These are phyloP conservation scores for Laguncularia racemosa DNA, from an alignment of 345 rosid genomes.

Conservation along the genomic window DNA sequence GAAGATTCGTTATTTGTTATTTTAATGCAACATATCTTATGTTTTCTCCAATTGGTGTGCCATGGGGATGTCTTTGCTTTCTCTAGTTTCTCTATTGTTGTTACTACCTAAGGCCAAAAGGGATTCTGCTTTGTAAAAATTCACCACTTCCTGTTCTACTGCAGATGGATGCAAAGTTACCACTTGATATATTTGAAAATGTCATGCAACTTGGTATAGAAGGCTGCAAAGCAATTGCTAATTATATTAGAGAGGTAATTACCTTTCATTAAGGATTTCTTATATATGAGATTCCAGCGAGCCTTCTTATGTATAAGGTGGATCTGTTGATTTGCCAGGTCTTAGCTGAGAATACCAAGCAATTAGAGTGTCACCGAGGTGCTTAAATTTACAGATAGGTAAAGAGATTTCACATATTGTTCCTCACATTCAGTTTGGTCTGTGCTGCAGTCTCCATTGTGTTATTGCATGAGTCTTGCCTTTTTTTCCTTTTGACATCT, in stretches of 20 bases:
- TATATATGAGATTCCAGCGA: neutral
- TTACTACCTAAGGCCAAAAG: neutral
- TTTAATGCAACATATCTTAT: no score
- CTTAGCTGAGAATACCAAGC: slow-evolving; percentile 67
- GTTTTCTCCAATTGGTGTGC: no score
- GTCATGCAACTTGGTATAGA: slow-evolving; percentile 78
- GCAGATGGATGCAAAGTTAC: slow-evolving; percentile 92
- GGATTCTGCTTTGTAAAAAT: no score
- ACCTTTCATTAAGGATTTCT: neutral
- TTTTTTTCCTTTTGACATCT: no score
- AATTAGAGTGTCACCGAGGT: slow-evolving; percentile 66
- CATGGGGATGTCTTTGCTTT: no score
- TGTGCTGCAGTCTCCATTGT: no score
- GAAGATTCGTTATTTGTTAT: no score
- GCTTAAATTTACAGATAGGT: slow-evolving; percentile 16
- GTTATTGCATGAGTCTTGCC: no score
- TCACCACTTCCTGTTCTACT: neutral
- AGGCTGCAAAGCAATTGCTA: slow-evolving; percentile 89
- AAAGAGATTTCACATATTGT: no score
- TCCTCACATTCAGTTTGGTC: no score
- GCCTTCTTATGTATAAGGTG: neutral
- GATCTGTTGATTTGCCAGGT: slow-evolving; percentile 32
- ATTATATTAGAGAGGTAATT: slow-evolving; percentile 58
- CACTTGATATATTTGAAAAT: slow-evolving; percentile 68
- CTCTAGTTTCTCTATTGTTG: no score